A percentile compares a stretch with the other conserved stretches of the same genome.
Evolutionary conservation across 106 monocot genomes (phyloP).

Genomic region (Posidonia australis): DNA sequence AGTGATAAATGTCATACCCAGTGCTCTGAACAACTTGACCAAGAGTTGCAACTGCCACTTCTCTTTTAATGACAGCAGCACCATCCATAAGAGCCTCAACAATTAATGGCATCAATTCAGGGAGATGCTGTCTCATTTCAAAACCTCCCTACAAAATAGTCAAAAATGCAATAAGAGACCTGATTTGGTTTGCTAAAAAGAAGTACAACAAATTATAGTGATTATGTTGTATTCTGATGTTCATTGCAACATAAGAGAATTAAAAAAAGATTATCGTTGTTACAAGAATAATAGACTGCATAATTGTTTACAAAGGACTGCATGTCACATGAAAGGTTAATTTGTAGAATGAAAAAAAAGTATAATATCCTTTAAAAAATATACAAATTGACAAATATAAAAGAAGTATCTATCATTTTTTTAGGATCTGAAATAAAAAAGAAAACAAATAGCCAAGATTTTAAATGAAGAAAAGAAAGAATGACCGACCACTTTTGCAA

Average conservation of each 20-base stretch:
- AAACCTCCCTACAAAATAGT: constrained; percentile 58
- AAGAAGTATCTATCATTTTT: background rate
- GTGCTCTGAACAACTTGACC: constrained; percentile 99
- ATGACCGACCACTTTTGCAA: constrained; percentile 77
- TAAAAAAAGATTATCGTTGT: too few species aligned
- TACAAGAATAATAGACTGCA: too few species aligned
- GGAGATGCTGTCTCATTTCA: constrained; percentile 80
- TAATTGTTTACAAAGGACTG: too few species aligned
- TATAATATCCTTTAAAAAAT: background rate
- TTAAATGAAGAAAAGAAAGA: background rate
- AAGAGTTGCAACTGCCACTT: constrained; percentile 94
- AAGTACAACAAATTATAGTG: background rate
- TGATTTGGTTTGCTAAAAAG: background rate
- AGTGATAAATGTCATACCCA: constrained; percentile 41
- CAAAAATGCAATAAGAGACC: background rate
- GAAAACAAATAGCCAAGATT: background rate
- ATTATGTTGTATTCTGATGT: background rate
- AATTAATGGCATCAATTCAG: constrained; percentile 88
- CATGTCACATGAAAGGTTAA: too few species aligned
- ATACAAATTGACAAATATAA: background rate
- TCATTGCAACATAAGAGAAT: too few species aligned
- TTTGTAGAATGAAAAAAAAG: too few species aligned
- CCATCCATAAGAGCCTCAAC: constrained; percentile 95
- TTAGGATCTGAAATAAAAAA: background rate
- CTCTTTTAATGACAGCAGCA: constrained; percentile 61